phyloP scores from a whole-genome alignment of 2,329 filamentous ascomycete species.

The Pseudogymnoascus sp. region DNA sequence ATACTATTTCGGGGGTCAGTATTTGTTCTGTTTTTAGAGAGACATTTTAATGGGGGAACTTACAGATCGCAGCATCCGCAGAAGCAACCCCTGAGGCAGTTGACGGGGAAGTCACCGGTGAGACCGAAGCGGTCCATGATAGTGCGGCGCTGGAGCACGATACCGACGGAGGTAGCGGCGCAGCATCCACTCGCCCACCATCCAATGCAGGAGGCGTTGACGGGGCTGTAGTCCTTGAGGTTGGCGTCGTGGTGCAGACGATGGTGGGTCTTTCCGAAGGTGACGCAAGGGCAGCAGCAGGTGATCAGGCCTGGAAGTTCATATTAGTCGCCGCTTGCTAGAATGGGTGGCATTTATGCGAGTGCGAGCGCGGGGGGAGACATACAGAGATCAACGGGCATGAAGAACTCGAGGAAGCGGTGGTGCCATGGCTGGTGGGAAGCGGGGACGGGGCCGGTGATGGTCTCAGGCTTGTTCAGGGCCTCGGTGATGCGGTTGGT shows the following conservation, averaged over 20 bases:
- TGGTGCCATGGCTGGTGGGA: conserved; percentile 13
- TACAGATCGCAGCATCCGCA: conserved; percentile 22
- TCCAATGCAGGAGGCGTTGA: conserved; percentile 26
- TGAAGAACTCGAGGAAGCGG: conserved; percentile 20
- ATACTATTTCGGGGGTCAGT: conserved; percentile 10
- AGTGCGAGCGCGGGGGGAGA: background rate
- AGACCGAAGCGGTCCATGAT: conserved; percentile 23
- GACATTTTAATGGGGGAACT: background rate
- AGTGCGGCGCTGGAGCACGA: conserved; percentile 21
- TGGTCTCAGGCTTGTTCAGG: conserved; percentile 7
- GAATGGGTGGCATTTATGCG: background rate
- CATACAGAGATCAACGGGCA: conserved; percentile 20
- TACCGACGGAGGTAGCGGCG: conserved; percentile 17
- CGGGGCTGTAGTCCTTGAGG: conserved; percentile 25
- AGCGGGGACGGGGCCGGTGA: conserved; percentile 8
- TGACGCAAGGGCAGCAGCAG: conserved; percentile 29
- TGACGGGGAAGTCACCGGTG: conserved; percentile 19
- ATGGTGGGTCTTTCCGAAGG: conserved; percentile 30
- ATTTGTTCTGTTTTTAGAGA: background rate
- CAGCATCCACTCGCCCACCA: conserved; percentile 18
- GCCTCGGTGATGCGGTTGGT: conserved; percentile 9
- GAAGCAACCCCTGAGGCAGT: conserved; percentile 21
- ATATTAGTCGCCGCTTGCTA: background rate
- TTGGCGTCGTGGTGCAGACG: conserved; percentile 26
- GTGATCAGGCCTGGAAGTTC: conserved; percentile 22